These are phyloP conservation scores for Podospora comata DNA, from an alignment of 495 filamentous ascomycete species.

Conservation along the genomic window DNA sequence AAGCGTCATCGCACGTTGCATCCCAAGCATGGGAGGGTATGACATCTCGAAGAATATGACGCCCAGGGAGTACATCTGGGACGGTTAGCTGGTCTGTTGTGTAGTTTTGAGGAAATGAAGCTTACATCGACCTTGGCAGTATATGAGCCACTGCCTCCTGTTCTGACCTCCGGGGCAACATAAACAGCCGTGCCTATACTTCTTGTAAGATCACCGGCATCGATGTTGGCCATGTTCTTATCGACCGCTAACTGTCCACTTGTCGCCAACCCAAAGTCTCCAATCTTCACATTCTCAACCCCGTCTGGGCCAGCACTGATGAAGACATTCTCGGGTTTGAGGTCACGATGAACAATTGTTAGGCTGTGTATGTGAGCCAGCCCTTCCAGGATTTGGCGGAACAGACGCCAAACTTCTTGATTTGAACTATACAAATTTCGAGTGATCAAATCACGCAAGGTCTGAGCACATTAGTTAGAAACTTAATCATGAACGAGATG, in stretches of 20 bases:
- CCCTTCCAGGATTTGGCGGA: constrained; percentile 89
- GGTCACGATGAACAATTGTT: constrained; percentile 91
- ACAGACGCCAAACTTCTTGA: constrained; percentile 82
- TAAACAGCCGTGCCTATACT: constrained; percentile 95
- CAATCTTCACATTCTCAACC: constrained; percentile 85
- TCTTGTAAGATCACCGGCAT: constrained; percentile 60
- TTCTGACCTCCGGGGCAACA: constrained; percentile 85
- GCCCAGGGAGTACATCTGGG: constrained; percentile 89
- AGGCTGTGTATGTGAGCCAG: constrained; percentile 84
- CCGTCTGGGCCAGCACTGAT: constrained; percentile 63
- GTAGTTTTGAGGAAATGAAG: constrained; percentile 15
- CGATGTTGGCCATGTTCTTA: constrained; percentile 60
- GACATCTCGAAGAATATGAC: constrained; percentile 99
- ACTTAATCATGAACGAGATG: neutral
- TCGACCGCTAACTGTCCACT: constrained; percentile 69
- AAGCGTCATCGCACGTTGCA: constrained; percentile 82
- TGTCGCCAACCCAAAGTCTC: constrained; percentile 93
- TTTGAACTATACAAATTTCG: constrained; percentile 67
- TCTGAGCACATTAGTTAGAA: constrained; percentile 43
- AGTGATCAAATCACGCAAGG: constrained; percentile 84
- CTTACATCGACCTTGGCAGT: constrained; percentile 89
- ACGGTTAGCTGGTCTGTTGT: neutral
- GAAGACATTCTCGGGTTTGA: constrained; percentile 99
- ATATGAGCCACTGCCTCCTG: constrained; percentile 69
- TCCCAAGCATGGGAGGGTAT: constrained; percentile 71